Evolutionary conservation across 371 early-diverging fungal species (phyloP).

Genomic region (Gilbertella persicaria): DNA sequence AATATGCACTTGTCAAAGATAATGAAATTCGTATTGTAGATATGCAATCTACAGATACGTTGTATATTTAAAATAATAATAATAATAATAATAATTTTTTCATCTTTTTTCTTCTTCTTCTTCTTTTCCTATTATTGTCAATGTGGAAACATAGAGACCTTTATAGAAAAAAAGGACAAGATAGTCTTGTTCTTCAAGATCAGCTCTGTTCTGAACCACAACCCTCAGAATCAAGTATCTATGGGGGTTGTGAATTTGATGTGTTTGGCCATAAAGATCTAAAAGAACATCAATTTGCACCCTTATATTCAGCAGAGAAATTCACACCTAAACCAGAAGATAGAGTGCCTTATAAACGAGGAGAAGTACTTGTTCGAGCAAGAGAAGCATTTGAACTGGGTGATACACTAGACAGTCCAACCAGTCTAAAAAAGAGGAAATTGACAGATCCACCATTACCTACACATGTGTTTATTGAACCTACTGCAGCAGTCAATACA

Average conservation of each 20-base stretch:
- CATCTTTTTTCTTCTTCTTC: neutral
- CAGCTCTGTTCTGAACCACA: neutral
- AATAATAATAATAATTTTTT: neutral
- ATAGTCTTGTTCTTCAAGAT: neutral
- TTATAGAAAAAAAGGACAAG: neutral
- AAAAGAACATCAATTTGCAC: neutral
- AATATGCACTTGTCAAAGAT: slow-evolving; percentile 40
- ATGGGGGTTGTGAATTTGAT: slow-evolving; percentile 20
- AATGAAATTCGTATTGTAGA: slow-evolving; percentile 43
- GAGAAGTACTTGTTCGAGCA: neutral
- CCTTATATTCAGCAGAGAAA: slow-evolving; percentile 6
- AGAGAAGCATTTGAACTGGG: slow-evolving; percentile 2
- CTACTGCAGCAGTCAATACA: slow-evolving; percentile 9
- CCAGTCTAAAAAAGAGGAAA: slow-evolving; percentile 6
- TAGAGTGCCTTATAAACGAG: neutral
- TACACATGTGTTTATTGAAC: slow-evolving; percentile 1
- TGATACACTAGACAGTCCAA: neutral
- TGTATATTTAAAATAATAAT: slow-evolving; percentile 19
- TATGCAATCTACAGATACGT: slow-evolving; percentile 36
- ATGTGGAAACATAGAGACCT: slow-evolving; percentile 24
- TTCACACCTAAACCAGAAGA: slow-evolving; percentile 2
- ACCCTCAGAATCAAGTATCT: neutral
- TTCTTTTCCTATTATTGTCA: neutral
- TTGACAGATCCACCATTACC: neutral
- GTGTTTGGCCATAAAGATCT: slow-evolving; percentile 2